Conservation (phyloP, 2,329 filamentous ascomycete species). For the Cladophialophora exuberans region DNA sequence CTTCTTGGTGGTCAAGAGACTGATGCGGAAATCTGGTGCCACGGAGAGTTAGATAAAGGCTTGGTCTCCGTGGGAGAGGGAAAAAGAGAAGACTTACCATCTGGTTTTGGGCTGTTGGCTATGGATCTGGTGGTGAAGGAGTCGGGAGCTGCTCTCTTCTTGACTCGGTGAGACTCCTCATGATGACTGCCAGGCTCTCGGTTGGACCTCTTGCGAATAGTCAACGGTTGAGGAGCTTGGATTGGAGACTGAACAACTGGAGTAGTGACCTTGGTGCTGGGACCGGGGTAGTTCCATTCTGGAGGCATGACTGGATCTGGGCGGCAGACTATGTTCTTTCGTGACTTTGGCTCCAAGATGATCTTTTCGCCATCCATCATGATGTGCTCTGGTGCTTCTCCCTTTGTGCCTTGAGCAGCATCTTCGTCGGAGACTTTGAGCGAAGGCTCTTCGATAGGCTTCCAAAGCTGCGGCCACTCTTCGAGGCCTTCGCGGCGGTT, state of each 20-base stretch:
- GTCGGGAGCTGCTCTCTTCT: slow-evolving; percentile 20
- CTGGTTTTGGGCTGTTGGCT: not conserved
- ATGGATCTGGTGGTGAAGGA: slow-evolving; percentile 22
- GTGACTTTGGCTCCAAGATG: slow-evolving; percentile 23
- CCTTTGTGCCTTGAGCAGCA: not conserved
- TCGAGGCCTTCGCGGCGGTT: slow-evolving; percentile 10
- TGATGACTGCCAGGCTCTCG: not conserved
- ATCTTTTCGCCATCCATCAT: slow-evolving; percentile 4
- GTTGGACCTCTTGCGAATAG: slow-evolving; percentile 12
- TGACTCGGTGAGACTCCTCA: slow-evolving; percentile 8
- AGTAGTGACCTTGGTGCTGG: slow-evolving; percentile 6
- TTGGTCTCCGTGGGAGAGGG: no score
- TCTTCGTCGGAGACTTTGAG: no score
- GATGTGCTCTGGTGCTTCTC: not conserved
- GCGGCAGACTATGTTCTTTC: slow-evolving; percentile 14
- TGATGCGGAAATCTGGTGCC: slow-evolving; percentile 17
- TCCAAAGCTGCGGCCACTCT: slow-evolving; percentile 11
- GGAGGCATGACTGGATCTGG: not conserved
- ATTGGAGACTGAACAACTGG: slow-evolving; percentile 8
- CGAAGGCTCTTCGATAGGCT: slow-evolving; percentile 2
- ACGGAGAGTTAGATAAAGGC: not conserved
- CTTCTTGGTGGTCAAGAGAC: slow-evolving; percentile 20
- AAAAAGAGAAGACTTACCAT: slow-evolving; percentile 11
- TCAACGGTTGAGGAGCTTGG: slow-evolving; percentile 6
- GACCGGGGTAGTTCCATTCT: not conserved